These are phyloP conservation scores for Beauveria medogensis DNA, from an alignment of 2,329 filamentous ascomycete genomes.

Conservation along the genomic window DNA sequence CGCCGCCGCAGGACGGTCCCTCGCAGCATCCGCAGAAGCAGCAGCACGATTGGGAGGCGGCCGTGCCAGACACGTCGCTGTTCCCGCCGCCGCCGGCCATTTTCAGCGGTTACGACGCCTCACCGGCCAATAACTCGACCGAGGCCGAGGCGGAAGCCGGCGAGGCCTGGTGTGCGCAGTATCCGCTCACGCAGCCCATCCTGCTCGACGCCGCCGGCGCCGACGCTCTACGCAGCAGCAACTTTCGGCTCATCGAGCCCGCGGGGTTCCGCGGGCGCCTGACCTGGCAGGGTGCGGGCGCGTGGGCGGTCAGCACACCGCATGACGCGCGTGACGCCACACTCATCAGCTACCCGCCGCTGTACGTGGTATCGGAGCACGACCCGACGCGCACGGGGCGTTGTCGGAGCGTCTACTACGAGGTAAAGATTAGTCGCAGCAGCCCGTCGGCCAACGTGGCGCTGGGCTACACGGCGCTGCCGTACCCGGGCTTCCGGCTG, in stretches of 20 bases:
- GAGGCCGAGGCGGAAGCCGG: conserved; percentile 56
- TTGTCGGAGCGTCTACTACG: conserved; percentile 59
- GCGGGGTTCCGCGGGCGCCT: conserved; percentile 39
- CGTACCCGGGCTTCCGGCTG: conserved; percentile 69
- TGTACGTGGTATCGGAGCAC: conserved; percentile 56
- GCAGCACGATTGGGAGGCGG: conserved; percentile 62
- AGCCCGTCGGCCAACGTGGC: conserved; percentile 46
- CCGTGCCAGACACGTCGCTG: conserved; percentile 64
- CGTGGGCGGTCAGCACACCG: conserved; percentile 40
- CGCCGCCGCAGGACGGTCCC: conserved; percentile 16
- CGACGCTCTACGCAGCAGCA: conserved; percentile 39
- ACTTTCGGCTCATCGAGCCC: conserved; percentile 48
- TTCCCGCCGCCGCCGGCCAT: conserved; percentile 66
- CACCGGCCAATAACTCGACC: conserved; percentile 62
- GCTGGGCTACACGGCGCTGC: conserved; percentile 63
- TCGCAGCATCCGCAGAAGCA: conserved; percentile 22
- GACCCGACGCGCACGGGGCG: conserved; percentile 39
- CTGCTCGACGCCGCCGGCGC: conserved; percentile 37
- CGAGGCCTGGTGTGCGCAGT: conserved; percentile 54
- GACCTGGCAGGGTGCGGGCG: conserved; percentile 36
- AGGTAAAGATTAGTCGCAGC: conserved; percentile 49
- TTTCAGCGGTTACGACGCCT: conserved; percentile 53
- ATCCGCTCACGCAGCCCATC: conserved; percentile 50
- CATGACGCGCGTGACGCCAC: conserved; percentile 49
- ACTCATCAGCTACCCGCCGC: conserved; percentile 58